Percentiles rank a stretch among this genome's conserved stretches.
Evolutionary conservation across 2,329 filamentous ascomycete species (phyloP).

Genomic region (Arachnomyces sp.): DNA sequence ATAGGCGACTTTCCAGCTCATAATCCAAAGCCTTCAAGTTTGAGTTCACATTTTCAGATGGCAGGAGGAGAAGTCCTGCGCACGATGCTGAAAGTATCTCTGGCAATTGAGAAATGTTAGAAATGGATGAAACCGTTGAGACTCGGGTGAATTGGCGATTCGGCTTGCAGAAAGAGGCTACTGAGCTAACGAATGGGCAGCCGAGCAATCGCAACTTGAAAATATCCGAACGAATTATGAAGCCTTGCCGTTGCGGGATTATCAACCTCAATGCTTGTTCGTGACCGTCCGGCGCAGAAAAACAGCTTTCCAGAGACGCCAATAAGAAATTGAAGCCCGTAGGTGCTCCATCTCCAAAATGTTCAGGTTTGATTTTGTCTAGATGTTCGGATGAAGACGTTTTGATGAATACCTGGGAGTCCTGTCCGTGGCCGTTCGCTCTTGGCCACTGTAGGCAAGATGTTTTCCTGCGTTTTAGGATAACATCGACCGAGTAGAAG

Average conservation of each 20-base stretch:
- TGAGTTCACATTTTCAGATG: neutral
- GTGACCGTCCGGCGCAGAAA: too few species aligned
- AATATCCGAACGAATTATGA: constrained; percentile 9
- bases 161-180: constrained; percentile 5
- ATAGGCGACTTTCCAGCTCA: constrained; percentile 16
- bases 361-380: too few species aligned
- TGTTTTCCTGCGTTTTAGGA: too few species aligned
- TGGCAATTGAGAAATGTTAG: neutral
- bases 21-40: constrained; percentile 4
- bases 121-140: neutral
- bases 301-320: too few species aligned
- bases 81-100: neutral
- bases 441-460: too few species aligned
- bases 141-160: neutral
- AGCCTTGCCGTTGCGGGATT: constrained; percentile 4
- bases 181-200: constrained; percentile 4
- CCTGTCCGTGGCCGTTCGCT: too few species aligned
- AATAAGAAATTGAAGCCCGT: too few species aligned
- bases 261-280: constrained; percentile 2
- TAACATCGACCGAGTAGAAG: too few species aligned
- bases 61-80: too few species aligned
- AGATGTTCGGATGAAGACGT: too few species aligned
- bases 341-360: too few species aligned
- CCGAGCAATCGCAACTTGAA: constrained; percentile 6
- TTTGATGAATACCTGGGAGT: too few species aligned